Conservation (phyloP, 257 asterid genomes). For the Nicotiana otophora region DNA sequence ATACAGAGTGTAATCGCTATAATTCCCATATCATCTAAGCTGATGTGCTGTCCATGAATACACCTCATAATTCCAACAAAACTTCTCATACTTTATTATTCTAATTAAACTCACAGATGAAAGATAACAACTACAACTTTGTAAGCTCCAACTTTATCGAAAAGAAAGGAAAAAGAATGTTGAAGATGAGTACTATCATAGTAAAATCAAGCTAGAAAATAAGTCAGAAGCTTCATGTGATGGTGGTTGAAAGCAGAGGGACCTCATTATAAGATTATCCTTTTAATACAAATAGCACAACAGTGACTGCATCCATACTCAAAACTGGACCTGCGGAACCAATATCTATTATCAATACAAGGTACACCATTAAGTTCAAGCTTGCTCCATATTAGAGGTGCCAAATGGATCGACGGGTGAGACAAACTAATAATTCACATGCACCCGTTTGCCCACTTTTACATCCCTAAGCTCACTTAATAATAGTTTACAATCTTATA, state of each 20-base stretch:
- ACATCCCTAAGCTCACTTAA: not conserved
- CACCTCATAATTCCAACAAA: not conserved
- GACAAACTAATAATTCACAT: not conserved
- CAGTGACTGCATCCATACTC: not conserved
- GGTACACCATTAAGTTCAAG: not conserved
- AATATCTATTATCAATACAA: not conserved
- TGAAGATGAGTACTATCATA: not conserved
- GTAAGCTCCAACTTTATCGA: not conserved
- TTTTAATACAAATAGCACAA: not conserved
- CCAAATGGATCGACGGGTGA: not conserved
- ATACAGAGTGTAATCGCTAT: not conserved
- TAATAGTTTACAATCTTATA: not conserved
- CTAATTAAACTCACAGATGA: not conserved
- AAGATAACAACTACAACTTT: not conserved
- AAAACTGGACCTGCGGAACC: constrained; percentile 1
- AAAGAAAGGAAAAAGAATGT: not conserved
- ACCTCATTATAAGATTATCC: not conserved
- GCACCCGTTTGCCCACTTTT: too few species aligned
- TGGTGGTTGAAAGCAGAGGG: not conserved
- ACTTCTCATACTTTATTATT: not conserved
- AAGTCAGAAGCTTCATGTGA: not conserved
- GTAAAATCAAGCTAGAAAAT: not conserved
- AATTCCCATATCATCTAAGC: not conserved
- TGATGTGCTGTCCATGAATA: not conserved
- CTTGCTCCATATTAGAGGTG: not conserved